Evolutionary conservation across 805 yeast genomes (phyloP).

Genomic region (Spathaspora hagerdaliae): DNA sequence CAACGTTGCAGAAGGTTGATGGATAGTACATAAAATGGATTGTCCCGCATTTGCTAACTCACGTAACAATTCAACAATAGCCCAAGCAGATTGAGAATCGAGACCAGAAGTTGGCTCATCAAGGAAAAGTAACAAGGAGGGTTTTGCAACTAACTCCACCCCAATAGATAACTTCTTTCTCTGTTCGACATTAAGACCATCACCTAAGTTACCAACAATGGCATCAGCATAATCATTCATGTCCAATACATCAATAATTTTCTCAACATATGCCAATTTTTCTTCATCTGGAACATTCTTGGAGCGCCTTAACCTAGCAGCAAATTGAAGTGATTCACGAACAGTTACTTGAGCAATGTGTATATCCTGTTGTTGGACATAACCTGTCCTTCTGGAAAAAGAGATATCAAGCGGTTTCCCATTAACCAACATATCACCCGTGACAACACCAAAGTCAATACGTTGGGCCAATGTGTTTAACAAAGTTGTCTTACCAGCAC

Average conservation of each 20-base stretch:
- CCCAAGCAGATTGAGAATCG: conserved; percentile 57
- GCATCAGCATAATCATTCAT: conserved; percentile 15
- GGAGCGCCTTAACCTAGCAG: conserved; percentile 46
- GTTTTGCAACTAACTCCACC: conserved; percentile 16
- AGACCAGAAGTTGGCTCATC: conserved; percentile 65
- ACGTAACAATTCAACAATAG: conserved; percentile 49
- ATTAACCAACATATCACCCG: conserved; percentile 57
- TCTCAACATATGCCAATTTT: conserved; percentile 14
- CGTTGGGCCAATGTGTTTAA: conserved; percentile 52
- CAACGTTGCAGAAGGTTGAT: conserved; percentile 49
- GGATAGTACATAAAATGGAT: conserved; percentile 65
- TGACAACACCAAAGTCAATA: conserved; percentile 51
- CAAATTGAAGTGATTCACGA: conserved; percentile 15
- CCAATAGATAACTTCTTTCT: conserved; percentile 16
- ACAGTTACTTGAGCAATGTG: conserved; percentile 16
- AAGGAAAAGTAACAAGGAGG: conserved; percentile 44
- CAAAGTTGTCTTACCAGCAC: conserved; percentile 59
- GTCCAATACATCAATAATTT: conserved; percentile 15
- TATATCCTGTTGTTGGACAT: conserved; percentile 20
- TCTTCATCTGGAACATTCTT: conserved; percentile 21
- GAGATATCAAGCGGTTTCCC: conserved; percentile 46
- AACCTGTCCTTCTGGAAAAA: conserved; percentile 40
- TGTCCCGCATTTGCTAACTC: conserved; percentile 48
- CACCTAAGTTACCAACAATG: conserved; percentile 12
- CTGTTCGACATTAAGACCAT: conserved; percentile 18